A percentile compares a stretch with the other conserved stretches of the same genome.
Conservation (phyloP, 2,329 filamentous ascomycete genomes). For the Botryotinia convoluta region DNA sequence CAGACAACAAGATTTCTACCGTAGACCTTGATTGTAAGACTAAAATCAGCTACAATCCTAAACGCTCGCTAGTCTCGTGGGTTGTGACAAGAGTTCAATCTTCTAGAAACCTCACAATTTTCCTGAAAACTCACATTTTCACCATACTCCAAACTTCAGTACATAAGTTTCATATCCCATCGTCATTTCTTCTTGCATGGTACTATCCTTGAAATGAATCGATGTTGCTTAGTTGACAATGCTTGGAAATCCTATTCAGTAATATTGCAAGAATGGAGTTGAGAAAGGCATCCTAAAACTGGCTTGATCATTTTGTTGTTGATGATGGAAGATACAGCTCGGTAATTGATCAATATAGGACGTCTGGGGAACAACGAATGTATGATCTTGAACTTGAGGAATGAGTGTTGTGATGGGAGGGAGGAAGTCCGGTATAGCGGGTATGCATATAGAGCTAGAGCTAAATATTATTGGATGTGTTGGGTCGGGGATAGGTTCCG, state of each 20-base stretch:
- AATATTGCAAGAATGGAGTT: neutral
- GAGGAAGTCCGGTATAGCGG: neutral
- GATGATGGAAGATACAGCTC: neutral
- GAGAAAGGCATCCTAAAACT: accelerated
- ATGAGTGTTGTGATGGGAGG: neutral
- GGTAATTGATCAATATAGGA: no score
- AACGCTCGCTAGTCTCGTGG: neutral
- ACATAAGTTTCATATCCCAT: neutral
- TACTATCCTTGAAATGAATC: accelerated
- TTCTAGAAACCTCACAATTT: neutral
- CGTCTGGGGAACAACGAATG: neutral
- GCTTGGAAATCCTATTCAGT: neutral
- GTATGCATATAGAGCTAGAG: no score
- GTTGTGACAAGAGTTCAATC: neutral
- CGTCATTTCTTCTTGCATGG: accelerated
- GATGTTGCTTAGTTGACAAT: neutral
- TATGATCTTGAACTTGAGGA: neutral
- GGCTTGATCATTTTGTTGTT: neutral
- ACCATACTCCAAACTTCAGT: neutral
- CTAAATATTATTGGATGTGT: neutral
- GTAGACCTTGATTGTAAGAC: neutral
- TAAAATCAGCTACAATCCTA: neutral
- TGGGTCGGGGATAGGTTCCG: neutral
- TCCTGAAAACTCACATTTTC: neutral
- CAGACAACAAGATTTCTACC: accelerated